Conservation (phyloP, 805 yeast species). For the Yarrowia deformans region DNA sequence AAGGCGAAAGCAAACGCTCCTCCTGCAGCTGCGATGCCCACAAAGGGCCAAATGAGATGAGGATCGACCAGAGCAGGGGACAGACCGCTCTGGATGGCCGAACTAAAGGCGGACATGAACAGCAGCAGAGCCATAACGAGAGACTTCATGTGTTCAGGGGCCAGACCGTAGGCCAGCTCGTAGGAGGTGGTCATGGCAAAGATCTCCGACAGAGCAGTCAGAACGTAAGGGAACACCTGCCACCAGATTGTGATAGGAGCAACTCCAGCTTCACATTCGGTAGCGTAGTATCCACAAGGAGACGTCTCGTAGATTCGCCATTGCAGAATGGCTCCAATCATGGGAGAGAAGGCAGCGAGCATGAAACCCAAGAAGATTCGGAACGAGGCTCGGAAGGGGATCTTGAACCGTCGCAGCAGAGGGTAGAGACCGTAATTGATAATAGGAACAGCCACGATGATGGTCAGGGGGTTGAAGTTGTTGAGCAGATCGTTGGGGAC, state of each 20-base stretch:
- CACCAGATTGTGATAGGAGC: constrained; percentile 14
- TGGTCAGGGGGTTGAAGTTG: constrained; percentile 12
- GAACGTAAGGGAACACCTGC: constrained; percentile 5
- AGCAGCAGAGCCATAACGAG: constrained; percentile 10
- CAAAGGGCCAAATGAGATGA: constrained; percentile 16
- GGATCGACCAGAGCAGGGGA: constrained; percentile 9
- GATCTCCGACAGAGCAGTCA: constrained; percentile 2
- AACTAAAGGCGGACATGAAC: constrained; percentile 9
- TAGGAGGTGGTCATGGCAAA: constrained; percentile 7
- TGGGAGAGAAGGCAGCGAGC: constrained; percentile 8
- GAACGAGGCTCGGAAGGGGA: constrained; percentile 8
- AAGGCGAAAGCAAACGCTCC: constrained; percentile 1
- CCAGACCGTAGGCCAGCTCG: constrained; percentile 9
- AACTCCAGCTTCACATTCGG: neutral
- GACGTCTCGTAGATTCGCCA: constrained; percentile 14
- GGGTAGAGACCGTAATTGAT: constrained; percentile 12
- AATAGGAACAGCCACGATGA: neutral
- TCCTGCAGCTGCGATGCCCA: constrained; percentile 7
- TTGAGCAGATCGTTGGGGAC: neutral
- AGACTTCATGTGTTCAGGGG: neutral
- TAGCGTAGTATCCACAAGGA: constrained; percentile 14
- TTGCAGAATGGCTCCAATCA: constrained; percentile 11
- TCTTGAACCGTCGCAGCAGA: neutral
- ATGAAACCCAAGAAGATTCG: constrained; percentile 9
- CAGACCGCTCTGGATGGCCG: constrained; percentile 2